A percentile compares a stretch with the other conserved stretches of the same genome.
Conservation (phyloP, 768 basidiomycete genomes). For the Hydnomerulius pinastri region DNA sequence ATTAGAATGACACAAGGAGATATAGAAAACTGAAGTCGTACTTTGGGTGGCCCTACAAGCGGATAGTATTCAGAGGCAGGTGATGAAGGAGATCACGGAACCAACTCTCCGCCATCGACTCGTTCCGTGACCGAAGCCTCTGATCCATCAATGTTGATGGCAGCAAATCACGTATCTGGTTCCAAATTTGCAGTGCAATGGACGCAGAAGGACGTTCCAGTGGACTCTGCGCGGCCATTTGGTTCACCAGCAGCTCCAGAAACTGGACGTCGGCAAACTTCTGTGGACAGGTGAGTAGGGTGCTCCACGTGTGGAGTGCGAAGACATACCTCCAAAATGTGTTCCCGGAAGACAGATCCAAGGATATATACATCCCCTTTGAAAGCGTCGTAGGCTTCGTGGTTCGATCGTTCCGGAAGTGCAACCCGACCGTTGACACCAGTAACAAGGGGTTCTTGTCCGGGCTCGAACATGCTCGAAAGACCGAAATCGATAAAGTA, state of each 20-base stretch:
- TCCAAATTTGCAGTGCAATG: no score
- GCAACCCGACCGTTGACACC: background rate
- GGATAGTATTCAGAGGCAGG: no score
- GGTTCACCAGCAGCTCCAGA: conserved; percentile 34
- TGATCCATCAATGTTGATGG: no score
- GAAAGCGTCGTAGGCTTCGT: conserved; percentile 31
- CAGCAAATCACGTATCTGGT: no score
- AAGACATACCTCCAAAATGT: background rate
- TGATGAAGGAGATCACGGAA: no score
- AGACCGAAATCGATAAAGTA: conserved; percentile 2
- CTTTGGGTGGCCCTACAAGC: no score
- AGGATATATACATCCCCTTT: conserved; percentile 32
- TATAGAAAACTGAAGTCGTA: no score
- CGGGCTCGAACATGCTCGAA: background rate
- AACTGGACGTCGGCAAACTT: conserved; percentile 28
- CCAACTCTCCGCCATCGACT: no score
- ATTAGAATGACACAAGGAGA: no score
- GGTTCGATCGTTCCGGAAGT: conserved; percentile 24
- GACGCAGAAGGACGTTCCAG: background rate
- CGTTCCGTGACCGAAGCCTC: no score
- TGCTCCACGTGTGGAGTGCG: no score
- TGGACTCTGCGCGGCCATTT: background rate
- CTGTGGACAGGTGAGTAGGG: no score
- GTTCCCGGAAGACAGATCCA: conserved; percentile 12
- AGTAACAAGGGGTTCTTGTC: background rate